phyloP scores from a whole-genome alignment of 2,329 filamentous ascomycete genomes.

The Alternaria novae-zelandiae region DNA sequence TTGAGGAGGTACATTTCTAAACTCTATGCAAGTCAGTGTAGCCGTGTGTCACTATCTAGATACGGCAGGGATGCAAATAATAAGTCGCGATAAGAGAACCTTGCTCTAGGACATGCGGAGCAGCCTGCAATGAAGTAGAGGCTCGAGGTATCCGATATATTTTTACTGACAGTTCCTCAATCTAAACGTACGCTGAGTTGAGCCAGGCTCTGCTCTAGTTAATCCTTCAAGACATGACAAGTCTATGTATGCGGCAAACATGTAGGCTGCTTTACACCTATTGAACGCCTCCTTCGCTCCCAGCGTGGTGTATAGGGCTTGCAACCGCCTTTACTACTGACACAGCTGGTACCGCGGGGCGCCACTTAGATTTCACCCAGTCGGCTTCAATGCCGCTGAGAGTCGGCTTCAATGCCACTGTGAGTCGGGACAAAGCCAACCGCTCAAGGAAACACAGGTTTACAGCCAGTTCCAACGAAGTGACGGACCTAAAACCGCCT shows the following conservation, averaged over 20 bases:
- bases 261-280: background rate
- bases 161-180: background rate
- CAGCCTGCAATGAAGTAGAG: background rate
- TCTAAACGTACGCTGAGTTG: background rate
- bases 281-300: accelerated
- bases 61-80: too few species aligned
- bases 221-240: background rate
- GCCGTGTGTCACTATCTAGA: too few species aligned
- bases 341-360: background rate
- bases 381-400: background rate
- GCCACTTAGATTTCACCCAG: background rate
- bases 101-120: too few species aligned
- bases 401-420: background rate
- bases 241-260: background rate
- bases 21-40: too few species aligned
- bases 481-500: background rate
- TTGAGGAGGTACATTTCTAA: background rate
- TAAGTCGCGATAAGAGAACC: accelerated
- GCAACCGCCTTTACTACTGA: background rate
- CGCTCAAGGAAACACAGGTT: background rate
- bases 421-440: background rate
- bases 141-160: background rate
- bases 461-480: background rate
- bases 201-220: background rate
- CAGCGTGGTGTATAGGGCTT: background rate